These are phyloP conservation scores for Sclerotiophoma versabilis DNA, from an alignment of 2,329 filamentous ascomycete species.

Conservation along the genomic window DNA sequence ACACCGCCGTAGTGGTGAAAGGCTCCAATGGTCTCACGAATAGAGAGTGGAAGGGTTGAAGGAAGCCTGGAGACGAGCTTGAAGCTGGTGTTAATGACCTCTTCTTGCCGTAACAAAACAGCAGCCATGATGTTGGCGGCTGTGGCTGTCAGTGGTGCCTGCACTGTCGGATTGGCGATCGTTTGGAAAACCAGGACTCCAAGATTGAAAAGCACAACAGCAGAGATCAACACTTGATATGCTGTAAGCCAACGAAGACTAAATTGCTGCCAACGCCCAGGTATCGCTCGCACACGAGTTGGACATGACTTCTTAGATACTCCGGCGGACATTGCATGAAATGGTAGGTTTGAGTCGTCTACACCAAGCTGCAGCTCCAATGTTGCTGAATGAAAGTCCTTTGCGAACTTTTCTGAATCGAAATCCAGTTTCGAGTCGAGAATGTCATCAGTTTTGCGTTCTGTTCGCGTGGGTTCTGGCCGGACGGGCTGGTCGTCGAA, in stretches of 20 bases:
- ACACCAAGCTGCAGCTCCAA: neutral
- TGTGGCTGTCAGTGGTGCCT: conserved; percentile 33
- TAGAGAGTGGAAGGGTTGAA: conserved; percentile 26
- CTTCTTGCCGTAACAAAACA: conserved; percentile 45
- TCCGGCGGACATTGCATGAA: too few relatives aligned
- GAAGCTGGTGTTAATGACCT: conserved; percentile 42
- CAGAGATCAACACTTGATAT: conserved; percentile 24
- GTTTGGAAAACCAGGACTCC: neutral
- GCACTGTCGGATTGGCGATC: neutral
- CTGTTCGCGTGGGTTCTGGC: neutral
- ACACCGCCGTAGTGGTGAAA: conserved; percentile 46
- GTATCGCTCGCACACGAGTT: neutral
- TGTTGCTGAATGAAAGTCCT: neutral
- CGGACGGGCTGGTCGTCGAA: neutral
- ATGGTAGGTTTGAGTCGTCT: neutral
- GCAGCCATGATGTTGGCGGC: conserved; percentile 44
- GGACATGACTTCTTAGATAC: neutral
- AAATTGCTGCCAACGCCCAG: conserved; percentile 1
- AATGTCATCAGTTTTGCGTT: neutral
- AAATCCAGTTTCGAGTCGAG: neutral
- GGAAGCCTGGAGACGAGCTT: conserved; percentile 38
- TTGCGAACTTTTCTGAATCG: neutral
- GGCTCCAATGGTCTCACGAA: conserved; percentile 35
- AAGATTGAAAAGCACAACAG: conserved; percentile 20
- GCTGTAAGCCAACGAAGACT: conserved; percentile 27